A percentile compares a stretch with the other conserved stretches of the same genome.
Conservation (phyloP, 148 eudicot genomes). For the Gaultheria prostrata region DNA sequence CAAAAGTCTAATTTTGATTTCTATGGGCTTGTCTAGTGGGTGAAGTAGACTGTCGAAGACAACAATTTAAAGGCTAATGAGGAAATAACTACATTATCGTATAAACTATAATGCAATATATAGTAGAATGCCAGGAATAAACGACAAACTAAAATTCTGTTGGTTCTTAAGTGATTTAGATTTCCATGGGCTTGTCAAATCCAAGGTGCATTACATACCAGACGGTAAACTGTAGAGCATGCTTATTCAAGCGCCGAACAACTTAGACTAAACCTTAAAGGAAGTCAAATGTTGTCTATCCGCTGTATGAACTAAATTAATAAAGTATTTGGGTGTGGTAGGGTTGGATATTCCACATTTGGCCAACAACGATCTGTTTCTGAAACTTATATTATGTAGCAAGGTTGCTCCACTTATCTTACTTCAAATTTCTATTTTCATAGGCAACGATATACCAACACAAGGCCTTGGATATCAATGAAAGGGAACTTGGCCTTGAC, state of each 20-base stretch:
- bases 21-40: background rate
- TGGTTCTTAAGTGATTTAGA: background rate
- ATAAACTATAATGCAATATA: background rate
- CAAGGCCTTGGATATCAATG: conserved; percentile 96
- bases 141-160: background rate
- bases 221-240: background rate
- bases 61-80: background rate
- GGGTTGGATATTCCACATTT: background rate
- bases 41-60: conserved; percentile 7
- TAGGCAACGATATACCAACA: conserved; percentile 98
- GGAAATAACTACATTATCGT: background rate
- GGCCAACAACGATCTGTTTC: background rate
- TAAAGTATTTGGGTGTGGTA: background rate
- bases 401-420: background rate
- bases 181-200: background rate
- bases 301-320: no score
- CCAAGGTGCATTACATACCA: background rate
- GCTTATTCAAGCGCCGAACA: background rate
- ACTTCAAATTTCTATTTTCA: conserved; percentile 18
- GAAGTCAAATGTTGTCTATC: background rate
- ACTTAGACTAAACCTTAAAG: conserved; percentile 1
- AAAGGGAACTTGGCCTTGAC: conserved; percentile 98
- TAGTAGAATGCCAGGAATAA: background rate
- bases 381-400: background rate
- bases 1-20: background rate